Evolutionary conservation across 2,329 filamentous ascomycete species (phyloP).

Genomic region (Dactylonectria estremocensis): DNA sequence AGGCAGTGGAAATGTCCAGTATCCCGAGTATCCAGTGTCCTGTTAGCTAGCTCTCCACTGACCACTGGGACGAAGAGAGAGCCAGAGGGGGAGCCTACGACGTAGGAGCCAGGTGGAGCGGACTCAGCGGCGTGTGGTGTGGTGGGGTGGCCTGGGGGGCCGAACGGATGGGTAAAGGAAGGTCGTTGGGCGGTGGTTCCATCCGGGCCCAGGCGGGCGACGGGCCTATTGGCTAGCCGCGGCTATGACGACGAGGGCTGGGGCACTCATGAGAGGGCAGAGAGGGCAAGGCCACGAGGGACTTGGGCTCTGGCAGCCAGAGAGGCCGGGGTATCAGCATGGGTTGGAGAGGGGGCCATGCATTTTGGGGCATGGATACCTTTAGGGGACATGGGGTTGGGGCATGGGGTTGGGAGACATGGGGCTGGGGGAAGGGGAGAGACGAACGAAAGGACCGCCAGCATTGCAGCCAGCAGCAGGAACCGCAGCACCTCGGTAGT

Average conservation of each 20-base stretch:
- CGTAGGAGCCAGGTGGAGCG: slow-evolving; percentile 28
- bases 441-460: neutral
- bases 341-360: slow-evolving; percentile 6
- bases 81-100: neutral
- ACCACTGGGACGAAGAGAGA: slow-evolving; percentile 14
- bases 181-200: slow-evolving; percentile 41
- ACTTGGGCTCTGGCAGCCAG: slow-evolving; percentile 2
- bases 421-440: slow-evolving; percentile 7
- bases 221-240: slow-evolving; percentile 39
- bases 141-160: slow-evolving; percentile 25
- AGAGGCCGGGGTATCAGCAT: slow-evolving; percentile 25
- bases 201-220: slow-evolving; percentile 37
- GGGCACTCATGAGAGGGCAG: neutral
- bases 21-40: neutral
- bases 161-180: slow-evolving; percentile 31
- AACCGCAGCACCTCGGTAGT: slow-evolving; percentile 16
- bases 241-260: slow-evolving; percentile 30
- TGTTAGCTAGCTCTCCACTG: slow-evolving; percentile 22
- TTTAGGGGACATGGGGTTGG: slow-evolving; percentile 8
- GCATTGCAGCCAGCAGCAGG: slow-evolving; percentile 4
- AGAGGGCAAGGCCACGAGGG: slow-evolving; percentile 35
- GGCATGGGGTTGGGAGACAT: neutral
- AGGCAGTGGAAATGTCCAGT: slow-evolving; percentile 12
- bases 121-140: slow-evolving; percentile 37
- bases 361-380: slow-evolving; percentile 14